Percentiles rank a stretch among this genome's conserved stretches.
Evolutionary conservation across 2,329 filamentous ascomycete genomes (phyloP).

Genomic region (Dactylellina parvicollis): DNA sequence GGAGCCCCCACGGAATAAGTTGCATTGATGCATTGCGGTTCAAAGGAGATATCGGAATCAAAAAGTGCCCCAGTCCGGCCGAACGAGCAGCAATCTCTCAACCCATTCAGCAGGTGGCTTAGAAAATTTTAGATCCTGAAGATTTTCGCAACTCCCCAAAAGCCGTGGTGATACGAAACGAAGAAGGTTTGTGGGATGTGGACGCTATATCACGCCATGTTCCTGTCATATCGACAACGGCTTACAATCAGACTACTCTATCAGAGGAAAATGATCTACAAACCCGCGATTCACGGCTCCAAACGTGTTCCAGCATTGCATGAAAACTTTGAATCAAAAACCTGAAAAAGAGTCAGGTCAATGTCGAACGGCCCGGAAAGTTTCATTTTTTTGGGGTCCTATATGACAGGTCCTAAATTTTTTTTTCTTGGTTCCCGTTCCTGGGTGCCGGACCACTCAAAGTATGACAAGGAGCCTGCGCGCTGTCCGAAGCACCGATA

Average conservation of each 20-base stretch:
- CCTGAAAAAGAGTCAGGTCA: neutral
- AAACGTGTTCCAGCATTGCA: conserved; percentile 7
- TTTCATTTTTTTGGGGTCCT: neutral
- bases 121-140: neutral
- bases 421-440: too few relatives aligned
- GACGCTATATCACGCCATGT: conserved; percentile 37
- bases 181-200: neutral
- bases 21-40: neutral
- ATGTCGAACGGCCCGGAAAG: neutral
- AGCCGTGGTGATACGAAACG: neutral
- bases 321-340: neutral
- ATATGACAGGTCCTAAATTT: neutral
- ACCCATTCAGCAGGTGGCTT: neutral
- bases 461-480: conserved; percentile 12
- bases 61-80: neutral
- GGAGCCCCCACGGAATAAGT: neutral
- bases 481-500: conserved; percentile 31
- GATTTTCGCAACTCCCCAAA: neutral
- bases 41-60: conserved; percentile 13
- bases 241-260: conserved; percentile 34
- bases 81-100: neutral
- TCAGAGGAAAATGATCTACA: conserved; percentile 36
- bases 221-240: conserved; percentile 32
- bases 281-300: neutral
- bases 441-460: neutral